Base-by-base conservation (phyloP, 768 basidiomycete genomes). In the Exsudoporus frostii region DNA sequence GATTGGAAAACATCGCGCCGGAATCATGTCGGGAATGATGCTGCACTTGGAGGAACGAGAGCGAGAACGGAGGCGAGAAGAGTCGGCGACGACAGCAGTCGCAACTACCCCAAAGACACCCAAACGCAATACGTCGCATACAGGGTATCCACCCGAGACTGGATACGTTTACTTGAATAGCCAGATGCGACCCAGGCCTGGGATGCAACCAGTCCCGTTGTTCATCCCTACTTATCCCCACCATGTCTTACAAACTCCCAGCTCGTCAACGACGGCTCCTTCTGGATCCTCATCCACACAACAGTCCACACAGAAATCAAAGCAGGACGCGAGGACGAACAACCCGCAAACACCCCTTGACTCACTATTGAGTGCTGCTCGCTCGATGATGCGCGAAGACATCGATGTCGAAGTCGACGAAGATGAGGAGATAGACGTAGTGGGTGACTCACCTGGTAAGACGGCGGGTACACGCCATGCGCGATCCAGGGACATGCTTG, bases 1-100 rank as follows among this genome's bases (percentile, higher is more conserved):
- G 48, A 75, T 89, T 4, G 88, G 88, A 5, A 78, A 81, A 30
- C 76, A 82, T 49, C 79, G 87, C 8, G 79, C 82, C 1, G 76
- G 76, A 5, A 64, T 80, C n/a, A 64, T 84, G 20, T 77, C 81
- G 0, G 84, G 85, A 7, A 65, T 82, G 60, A 64, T 72, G 19
- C 71, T 73, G 6, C 66, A 66, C 20, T 56, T 70, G 44, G 65
- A 69, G 15, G 74, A 74, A 32, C 64, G 65, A 9, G 63, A 66
- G 20, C 72, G 57, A 27, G 69, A 67, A 50, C 53, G 57, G 14
- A 53, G 55, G 42, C 56, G 62, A 38, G 66, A 70, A 39, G 65
- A 64, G 3, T 63, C 61, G 25, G 37, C 66, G 14, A 36, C 48
- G 10, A 63, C 70, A 15, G 56, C 33, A 7, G 60, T 65, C 20